These are phyloP conservation scores for Pleodorina starrii DNA, from an alignment of 139 green algal genomes.

Conservation along the genomic window DNA sequence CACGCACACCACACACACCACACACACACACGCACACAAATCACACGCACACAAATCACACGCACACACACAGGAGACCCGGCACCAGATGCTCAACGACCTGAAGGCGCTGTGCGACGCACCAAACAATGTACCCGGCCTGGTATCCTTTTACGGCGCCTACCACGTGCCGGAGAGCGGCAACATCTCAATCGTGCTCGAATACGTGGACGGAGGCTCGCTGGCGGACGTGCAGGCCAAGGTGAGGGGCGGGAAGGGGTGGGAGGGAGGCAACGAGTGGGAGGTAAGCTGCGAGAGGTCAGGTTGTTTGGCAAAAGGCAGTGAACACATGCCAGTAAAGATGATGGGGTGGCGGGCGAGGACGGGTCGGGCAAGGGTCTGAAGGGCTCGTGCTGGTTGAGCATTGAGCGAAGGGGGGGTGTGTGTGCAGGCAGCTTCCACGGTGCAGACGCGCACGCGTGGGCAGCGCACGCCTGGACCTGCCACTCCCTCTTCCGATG, in stretches of 20 bases:
- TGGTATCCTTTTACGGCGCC: slow-evolving; percentile 85
- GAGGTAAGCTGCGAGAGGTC: too few species aligned
- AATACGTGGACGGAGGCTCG: slow-evolving; percentile 97
- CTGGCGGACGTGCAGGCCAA: slow-evolving; percentile 86
- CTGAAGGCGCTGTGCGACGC: slow-evolving; percentile 87
- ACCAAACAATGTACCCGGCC: slow-evolving; percentile 60
- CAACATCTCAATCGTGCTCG: slow-evolving; percentile 91
- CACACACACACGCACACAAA: not conserved
- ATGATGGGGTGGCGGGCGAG: too few species aligned
- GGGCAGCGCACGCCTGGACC: too few species aligned
- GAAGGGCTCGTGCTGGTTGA: too few species aligned
- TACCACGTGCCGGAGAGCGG: slow-evolving; percentile 83
- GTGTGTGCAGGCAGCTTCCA: too few species aligned
- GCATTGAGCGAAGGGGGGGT: too few species aligned
- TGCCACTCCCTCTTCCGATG: too few species aligned
- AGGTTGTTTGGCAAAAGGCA: too few species aligned
- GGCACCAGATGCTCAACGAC: slow-evolving; percentile 92
- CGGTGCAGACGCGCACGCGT: too few species aligned
- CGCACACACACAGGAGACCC: slow-evolving; percentile 74
- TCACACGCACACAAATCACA: not conserved
- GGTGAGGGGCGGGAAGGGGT: slow-evolving; percentile 50
- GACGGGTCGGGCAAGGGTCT: too few species aligned
- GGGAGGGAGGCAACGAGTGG: not conserved
- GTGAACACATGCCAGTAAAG: too few species aligned
- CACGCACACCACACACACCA: too few species aligned